phyloP scores from a whole-genome alignment of 2,329 filamentous ascomycete species.

The Microdochium trichocladiopsis region DNA sequence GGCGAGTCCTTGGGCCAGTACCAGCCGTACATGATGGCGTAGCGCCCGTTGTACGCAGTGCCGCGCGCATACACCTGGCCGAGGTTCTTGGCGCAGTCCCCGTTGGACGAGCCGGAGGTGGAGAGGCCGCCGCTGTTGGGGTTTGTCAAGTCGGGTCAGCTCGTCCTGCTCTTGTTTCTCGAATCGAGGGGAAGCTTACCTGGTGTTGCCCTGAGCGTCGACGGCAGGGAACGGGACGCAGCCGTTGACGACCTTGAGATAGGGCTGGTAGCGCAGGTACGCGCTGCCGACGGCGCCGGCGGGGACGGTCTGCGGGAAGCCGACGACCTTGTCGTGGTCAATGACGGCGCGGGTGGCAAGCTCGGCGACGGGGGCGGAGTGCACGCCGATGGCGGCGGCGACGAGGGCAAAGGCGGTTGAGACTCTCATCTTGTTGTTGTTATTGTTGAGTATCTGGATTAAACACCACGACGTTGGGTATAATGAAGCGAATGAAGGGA shows the following conservation, averaged over 20 bases:
- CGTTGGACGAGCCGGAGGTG: slow-evolving; percentile 14
- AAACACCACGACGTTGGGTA: not conserved
- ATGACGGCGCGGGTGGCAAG: slow-evolving; percentile 16
- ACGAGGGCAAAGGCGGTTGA: not conserved
- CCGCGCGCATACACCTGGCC: slow-evolving; percentile 26
- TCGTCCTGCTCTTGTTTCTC: not conserved
- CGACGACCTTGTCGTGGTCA: slow-evolving; percentile 32
- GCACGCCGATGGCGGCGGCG: not conserved
- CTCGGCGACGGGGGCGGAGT: not conserved
- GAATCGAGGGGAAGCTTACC: slow-evolving; percentile 6
- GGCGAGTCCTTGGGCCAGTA: slow-evolving; percentile 35
- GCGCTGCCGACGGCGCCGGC: slow-evolving; percentile 33
- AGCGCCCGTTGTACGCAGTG: slow-evolving; percentile 14
- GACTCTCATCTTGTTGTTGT: not conserved
- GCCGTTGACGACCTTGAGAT: slow-evolving; percentile 42
- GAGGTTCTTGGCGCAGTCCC: slow-evolving; percentile 17
- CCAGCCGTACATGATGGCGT: slow-evolving; percentile 25
- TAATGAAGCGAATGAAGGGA: not conserved
- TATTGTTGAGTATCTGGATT: not conserved
- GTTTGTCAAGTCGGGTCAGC: slow-evolving; percentile 1
- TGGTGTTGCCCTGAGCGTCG: slow-evolving; percentile 34
- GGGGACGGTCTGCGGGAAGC: slow-evolving; percentile 46
- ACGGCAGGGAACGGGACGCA: slow-evolving; percentile 54
- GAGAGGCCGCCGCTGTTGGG: slow-evolving; percentile 20
- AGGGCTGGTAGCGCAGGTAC: slow-evolving; percentile 48